Percentiles rank a stretch among this genome's conserved stretches.
These are phyloP conservation scores for Lichtheimia ornata DNA, from an alignment of 371 early-diverging fungal species.

Conservation along the genomic window DNA sequence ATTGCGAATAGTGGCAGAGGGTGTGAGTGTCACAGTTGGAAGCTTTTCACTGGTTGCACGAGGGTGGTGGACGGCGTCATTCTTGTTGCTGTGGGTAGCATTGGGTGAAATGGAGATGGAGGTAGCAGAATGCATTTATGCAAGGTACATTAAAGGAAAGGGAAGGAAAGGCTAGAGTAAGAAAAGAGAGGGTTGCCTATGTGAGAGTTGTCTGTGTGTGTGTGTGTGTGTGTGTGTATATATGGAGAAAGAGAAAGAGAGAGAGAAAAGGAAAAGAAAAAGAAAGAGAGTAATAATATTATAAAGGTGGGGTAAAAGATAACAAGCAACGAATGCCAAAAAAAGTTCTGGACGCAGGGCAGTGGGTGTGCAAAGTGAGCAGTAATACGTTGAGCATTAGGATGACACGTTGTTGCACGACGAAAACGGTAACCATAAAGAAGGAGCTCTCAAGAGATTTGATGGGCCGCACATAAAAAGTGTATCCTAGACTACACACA, in stretches of 20 bases:
- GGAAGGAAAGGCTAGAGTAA: slow-evolving; percentile 6
- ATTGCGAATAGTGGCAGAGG: slow-evolving; percentile 43
- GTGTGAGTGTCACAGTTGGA: slow-evolving; percentile 23
- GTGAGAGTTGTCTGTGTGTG: neutral
- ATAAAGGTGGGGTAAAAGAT: no score
- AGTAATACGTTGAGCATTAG: slow-evolving; percentile 14
- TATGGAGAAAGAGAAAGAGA: slow-evolving; percentile 3
- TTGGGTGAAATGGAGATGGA: slow-evolving; percentile 3
- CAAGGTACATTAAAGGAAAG: slow-evolving; percentile 12
- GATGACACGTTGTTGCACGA: slow-evolving; percentile 11
- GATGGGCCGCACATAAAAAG: no score
- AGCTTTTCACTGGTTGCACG: neutral
- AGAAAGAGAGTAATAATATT: neutral
- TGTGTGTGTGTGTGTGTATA: neutral
- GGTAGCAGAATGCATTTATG: slow-evolving; percentile 11
- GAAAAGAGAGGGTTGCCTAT: slow-evolving; percentile 2
- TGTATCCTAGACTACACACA: no score
- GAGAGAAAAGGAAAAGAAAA: slow-evolving; percentile 1
- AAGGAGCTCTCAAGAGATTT: neutral
- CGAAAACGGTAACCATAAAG: slow-evolving; percentile 13
- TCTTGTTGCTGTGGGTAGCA: neutral
- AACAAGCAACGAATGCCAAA: neutral
- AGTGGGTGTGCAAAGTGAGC: neutral
- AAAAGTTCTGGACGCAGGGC: slow-evolving; percentile 19
- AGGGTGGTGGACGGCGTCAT: neutral